These are phyloP conservation scores for Phytophthora brassicae DNA, from an alignment of 352 stramenopile species.

Conservation along the genomic window DNA sequence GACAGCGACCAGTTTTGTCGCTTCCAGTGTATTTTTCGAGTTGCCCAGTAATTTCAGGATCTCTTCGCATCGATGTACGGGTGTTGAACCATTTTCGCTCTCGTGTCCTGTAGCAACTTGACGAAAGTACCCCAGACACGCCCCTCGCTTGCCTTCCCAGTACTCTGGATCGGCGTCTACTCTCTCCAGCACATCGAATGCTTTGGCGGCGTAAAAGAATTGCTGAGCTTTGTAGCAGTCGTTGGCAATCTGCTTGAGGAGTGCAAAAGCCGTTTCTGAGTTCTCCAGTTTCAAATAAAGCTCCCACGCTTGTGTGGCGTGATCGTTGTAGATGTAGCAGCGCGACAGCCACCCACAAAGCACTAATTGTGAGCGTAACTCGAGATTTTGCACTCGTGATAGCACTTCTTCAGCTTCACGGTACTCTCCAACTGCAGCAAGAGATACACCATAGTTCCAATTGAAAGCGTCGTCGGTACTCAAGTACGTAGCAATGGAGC, in stretches of 20 bases:
- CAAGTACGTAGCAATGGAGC: constrained; percentile 62
- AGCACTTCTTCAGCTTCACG: constrained; percentile 60
- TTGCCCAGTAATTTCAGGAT: constrained; percentile 49
- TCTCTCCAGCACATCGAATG: constrained; percentile 74
- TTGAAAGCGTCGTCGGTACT: constrained; percentile 65
- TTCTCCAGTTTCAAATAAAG: constrained; percentile 66
- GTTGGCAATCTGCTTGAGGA: constrained; percentile 72
- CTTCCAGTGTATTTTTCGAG: constrained; percentile 62
- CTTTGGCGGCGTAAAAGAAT: constrained; percentile 67
- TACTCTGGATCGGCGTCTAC: constrained; percentile 72
- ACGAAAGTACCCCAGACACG: constrained; percentile 65
- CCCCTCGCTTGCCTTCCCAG: constrained; percentile 77
- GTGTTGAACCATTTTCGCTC: constrained; percentile 3
- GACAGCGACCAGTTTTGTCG: constrained; percentile 43
- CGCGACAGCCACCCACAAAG: constrained; percentile 60
- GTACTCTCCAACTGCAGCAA: constrained; percentile 51
- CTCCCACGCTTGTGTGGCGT: constrained; percentile 55
- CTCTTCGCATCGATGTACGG: constrained; percentile 39
- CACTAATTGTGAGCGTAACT: constrained; percentile 35
- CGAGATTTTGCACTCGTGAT: constrained; percentile 41
- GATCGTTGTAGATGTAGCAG: constrained; percentile 45
- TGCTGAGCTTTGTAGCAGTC: constrained; percentile 62
- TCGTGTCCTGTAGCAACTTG: constrained; percentile 47
- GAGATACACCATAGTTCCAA: constrained; percentile 74
- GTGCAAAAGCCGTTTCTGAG: constrained; percentile 39